A percentile compares a stretch with the other conserved stretches of the same genome.
Evolutionary conservation across 2,329 filamentous ascomycete genomes (phyloP).

Genomic region (Fusarium tupiense): DNA sequence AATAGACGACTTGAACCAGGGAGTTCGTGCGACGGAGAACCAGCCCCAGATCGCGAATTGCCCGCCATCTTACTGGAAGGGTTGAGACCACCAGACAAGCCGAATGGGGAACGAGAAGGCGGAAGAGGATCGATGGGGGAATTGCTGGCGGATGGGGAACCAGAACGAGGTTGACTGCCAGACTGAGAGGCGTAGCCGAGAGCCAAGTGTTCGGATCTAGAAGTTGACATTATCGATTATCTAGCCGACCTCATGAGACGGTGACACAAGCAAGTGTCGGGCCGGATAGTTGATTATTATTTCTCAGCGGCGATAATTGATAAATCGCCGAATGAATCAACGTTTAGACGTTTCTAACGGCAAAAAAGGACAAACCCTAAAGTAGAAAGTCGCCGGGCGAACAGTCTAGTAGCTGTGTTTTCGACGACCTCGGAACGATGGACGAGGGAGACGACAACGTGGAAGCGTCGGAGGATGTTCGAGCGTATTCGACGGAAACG

Average conservation of each 20-base stretch:
- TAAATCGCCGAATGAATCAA: constrained; percentile 28
- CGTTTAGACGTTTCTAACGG: constrained; percentile 29
- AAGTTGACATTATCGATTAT: constrained; percentile 95
- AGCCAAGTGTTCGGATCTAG: constrained; percentile 86
- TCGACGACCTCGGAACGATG: constrained; percentile 19
- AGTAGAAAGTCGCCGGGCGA: constrained; percentile 11
- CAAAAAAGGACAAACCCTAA: constrained; percentile 26
- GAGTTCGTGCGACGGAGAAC: constrained; percentile 95
- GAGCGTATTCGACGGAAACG: constrained; percentile 38
- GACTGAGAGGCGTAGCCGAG: constrained; percentile 81
- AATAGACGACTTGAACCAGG: constrained; percentile 77
- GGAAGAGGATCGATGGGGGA: constrained; percentile 80
- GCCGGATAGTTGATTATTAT: constrained; percentile 43
- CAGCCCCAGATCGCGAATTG: constrained; percentile 81
- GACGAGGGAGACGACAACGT: constrained; percentile 28
- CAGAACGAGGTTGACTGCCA: constrained; percentile 76
- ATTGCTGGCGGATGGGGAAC: constrained; percentile 81
- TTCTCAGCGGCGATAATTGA: constrained; percentile 28
- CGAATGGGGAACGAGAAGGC: constrained; percentile 76
- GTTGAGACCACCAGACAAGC: constrained; percentile 71
- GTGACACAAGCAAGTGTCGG: constrained; percentile 40
- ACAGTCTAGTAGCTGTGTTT: constrained; percentile 30
- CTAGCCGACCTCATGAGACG: constrained; percentile 60
- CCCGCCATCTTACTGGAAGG: constrained; percentile 67
- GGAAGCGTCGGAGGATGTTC: constrained; percentile 25